Conservation (phyloP, 495 filamentous ascomycete genomes). For the Penicillium flavigenum region DNA sequence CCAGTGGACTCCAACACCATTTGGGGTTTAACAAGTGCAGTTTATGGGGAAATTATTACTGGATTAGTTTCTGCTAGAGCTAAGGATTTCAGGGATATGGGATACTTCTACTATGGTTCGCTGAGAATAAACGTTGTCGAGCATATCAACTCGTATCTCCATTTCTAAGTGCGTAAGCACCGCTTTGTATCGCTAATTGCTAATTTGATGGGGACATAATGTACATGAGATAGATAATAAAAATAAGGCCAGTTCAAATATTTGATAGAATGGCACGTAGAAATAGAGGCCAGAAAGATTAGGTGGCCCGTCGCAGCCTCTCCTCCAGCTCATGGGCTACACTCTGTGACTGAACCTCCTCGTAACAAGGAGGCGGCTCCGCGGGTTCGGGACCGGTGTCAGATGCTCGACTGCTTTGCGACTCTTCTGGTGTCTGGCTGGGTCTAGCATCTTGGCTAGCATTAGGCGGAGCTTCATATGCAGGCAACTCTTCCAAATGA, state of each 20-base stretch:
- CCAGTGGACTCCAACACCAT: constrained; percentile 6
- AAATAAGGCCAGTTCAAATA: neutral
- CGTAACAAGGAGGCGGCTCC: constrained; percentile 90
- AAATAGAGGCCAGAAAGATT: constrained; percentile 3
- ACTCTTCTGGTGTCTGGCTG: constrained; percentile 10
- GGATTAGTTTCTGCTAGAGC: neutral
- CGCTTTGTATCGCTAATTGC: constrained; percentile 15
- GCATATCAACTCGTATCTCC: constrained; percentile 1
- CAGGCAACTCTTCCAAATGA: constrained; percentile 79
- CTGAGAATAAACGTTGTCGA: neutral
- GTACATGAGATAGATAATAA: constrained; percentile 19
- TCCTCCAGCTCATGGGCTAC: constrained; percentile 62
- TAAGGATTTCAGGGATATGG: neutral
- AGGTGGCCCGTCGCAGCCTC: constrained; percentile 39
- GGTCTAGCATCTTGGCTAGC: constrained; percentile 7
- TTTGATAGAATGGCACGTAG: neutral
- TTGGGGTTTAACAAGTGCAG: neutral
- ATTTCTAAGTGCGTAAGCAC: constrained; percentile 6
- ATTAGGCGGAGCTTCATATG: constrained; percentile 57
- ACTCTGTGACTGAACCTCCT: constrained; percentile 81
- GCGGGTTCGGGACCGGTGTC: constrained; percentile 48
- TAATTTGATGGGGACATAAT: constrained; percentile 18
- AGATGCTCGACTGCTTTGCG: constrained; percentile 21
- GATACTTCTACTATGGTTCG: neutral
- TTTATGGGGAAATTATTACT: neutral